phyloP scores from a whole-genome alignment of 2,329 filamentous ascomycete genomes.

The Penicillium corylophilum region DNA sequence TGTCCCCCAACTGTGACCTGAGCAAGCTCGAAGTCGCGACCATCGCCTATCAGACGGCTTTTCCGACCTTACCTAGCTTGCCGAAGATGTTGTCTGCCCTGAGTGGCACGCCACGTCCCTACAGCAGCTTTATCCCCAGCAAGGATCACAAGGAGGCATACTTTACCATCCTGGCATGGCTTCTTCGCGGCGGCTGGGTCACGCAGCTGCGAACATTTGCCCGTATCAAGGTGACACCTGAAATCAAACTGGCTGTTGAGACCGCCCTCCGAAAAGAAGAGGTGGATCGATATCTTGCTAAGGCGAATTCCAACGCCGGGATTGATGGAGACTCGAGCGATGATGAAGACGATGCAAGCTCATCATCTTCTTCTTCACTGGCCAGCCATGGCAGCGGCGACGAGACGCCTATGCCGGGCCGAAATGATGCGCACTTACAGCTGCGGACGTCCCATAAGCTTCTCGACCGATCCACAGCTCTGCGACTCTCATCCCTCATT shows the following conservation, averaged over 20 bases:
- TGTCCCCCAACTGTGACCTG: slow-evolving; percentile 85
- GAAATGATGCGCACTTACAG: slow-evolving; percentile 25
- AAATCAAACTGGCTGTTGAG: slow-evolving; percentile 79
- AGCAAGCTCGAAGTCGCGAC: slow-evolving; percentile 67
- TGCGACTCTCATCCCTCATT: slow-evolving; percentile 63
- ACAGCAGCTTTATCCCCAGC: slow-evolving; percentile 79
- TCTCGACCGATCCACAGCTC: slow-evolving; percentile 32
- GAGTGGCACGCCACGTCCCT: slow-evolving; percentile 76
- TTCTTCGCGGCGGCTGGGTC: slow-evolving; percentile 89
- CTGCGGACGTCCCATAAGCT: slow-evolving; percentile 34
- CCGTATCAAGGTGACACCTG: slow-evolving; percentile 79
- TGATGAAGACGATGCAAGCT: slow-evolving; percentile 28
- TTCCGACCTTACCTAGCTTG: slow-evolving; percentile 78
- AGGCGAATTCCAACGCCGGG: slow-evolving; percentile 29
- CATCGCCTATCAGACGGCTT: slow-evolving; percentile 70
- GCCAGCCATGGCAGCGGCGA: slow-evolving; percentile 40
- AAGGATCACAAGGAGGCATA: slow-evolving; percentile 85
- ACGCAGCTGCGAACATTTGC: slow-evolving; percentile 89
- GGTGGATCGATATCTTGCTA: slow-evolving; percentile 44
- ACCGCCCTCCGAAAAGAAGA: slow-evolving; percentile 68
- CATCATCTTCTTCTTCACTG: slow-evolving; percentile 41
- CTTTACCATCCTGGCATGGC: slow-evolving; percentile 87
- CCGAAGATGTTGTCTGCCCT: slow-evolving; percentile 84
- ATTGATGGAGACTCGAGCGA: slow-evolving; percentile 17
- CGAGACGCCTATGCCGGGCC: slow-evolving; percentile 37